Base-by-base conservation (phyloP, 2,329 filamentous ascomycete species). In the Aspergillus fumigatus region DNA sequence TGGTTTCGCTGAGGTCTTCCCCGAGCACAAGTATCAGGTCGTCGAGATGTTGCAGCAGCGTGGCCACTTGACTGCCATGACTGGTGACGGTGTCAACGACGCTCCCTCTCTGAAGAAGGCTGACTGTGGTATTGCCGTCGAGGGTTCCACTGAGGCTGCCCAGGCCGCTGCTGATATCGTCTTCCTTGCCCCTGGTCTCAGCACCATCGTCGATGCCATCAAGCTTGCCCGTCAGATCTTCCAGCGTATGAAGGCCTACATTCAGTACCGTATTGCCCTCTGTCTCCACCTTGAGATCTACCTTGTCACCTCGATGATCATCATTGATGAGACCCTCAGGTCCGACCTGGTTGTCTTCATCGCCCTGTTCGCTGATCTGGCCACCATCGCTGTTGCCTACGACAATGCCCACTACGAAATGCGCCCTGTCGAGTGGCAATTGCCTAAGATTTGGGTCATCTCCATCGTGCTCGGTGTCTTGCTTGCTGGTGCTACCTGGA, bases 391-490 rank as follows among this genome's bases (percentile, higher is more conserved):
- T 58, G 85, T 90, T 56, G 88, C 88, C 50, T 90, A 90, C 78
- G 88, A 91, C 71, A 90, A 90, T 72, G 88, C 88, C 49, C 85
- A 89, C 77, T 89, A 85, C 67, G 88, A 91, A 70, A 81, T 81
- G 59, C 85, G 88, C 41, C 88, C 88, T 14, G 88, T 90, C 67
- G 88, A 90, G 74, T 91, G 88, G 88, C 88, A 91, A 77, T 73
- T 91, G 62, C 87, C 88, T 62, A 91, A 90, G 82, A 90, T 90
- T 71, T 90, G 88, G 88, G 82, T 90, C 63, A 89, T 91, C 65
- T 73, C 70, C 59, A 51, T 73, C 41, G 53, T 73, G 68, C 82
- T 90, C 51, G 88, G 88, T 73, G 63, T 83, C 35, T 76, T 90
- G 48, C 85, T 91, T 45, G 88, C 88, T 54, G 70, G 83, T 48